Evolutionary conservation across 2,329 filamentous ascomycete genomes (phyloP), one percentile per base, ranked within the genome.

Genomic region (Fusarium albidum): DNA sequence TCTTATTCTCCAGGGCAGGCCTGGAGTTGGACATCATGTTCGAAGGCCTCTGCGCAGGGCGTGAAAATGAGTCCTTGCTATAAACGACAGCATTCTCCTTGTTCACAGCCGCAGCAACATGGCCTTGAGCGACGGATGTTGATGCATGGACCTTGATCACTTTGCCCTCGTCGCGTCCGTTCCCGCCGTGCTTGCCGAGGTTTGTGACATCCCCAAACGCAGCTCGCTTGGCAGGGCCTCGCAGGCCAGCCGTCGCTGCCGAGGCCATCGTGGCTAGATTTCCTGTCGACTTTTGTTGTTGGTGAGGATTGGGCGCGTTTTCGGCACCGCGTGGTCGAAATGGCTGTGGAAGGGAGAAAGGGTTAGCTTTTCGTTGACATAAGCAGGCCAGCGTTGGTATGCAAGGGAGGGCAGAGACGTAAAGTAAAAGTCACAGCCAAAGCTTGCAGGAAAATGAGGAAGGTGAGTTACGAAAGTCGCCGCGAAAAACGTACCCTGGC

Each of bases 141-240:
- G 53, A 54, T 14, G 63, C 42, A 37, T 68, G 52, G 29, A 59
- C 60, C 56, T 78, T 79, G 49, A 61, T 51, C 12, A 59, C 63
- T 66, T 79, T 79, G 48, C 57, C 67, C 26, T 72, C 63, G 42
- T 75, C 68, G 21, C 69, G 63, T 35, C 53, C 63, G 25, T 67
- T 55, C 28, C 65, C 66, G 29, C 62, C 59, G 38, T 72, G 70
- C 56, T 77, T 75, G 33, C 79, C 69, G 38, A 82, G 86, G 68
- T 93, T 94, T 79, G 90, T 95, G 57, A 95, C 83, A 71, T 96
- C 92, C 42, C 85, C 90, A 73, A 96, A 92, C 11, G 86, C 91
- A 57, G 87, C 86, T 63, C 92, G 87, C 77, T 93, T 95, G 49
- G 87, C 80, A 51, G 84, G 70, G 32, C 72, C 73, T 26, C 72